Evolutionary conservation across 1,139 yeast genomes (phyloP), one percentile per base, ranked within the genome.

Genomic region (Taiozyma sp.): DNA sequence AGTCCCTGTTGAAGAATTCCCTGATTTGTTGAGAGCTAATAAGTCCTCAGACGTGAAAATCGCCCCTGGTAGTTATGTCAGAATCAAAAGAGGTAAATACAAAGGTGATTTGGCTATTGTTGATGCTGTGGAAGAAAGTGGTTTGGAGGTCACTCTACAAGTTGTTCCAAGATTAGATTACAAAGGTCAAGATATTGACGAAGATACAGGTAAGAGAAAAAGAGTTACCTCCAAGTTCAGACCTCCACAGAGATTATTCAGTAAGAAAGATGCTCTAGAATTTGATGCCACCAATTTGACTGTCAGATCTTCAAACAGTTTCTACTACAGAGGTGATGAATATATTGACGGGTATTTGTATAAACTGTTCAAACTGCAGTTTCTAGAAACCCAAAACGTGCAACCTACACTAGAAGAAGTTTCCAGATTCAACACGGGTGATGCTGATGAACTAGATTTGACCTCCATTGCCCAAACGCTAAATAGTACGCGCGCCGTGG

Each of bases 1-100:
- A 57, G 97, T 93, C 44, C 98, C 99, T 3, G 95, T 93, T 52
- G 89, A 89, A 65, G 99, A 93, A 69, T 88, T 91, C 67, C 97
- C 97, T 5, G 96, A 91, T 66, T 76, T 95, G 63, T 77, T 93
- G 66, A 87, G 95, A 63, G 97, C 95, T 57, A 88, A 85, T 52
- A 90, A 88, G 68, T 81, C 96, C 0, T 81, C 89, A 47, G 98
- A 90, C 63, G 87, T 89, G 34, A 93, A 89, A 62, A 73, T 93
- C 40, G 85, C 84, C 40, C 97, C 96, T 6, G 99, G 99, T 21
- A 83, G 91, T 34, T 93, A 91, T 66, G 95, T 93, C 43, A 79
- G 99, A 59, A 80, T 93, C 57, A 85, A 88, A 62, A 80, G 96
- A 58, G 98, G 99, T 56, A 86, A 86, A 64, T 91, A 91, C 68